Evolutionary conservation across 2,329 filamentous ascomycete genomes (phyloP).

Genomic region (Nectriaceae sp.): DNA sequence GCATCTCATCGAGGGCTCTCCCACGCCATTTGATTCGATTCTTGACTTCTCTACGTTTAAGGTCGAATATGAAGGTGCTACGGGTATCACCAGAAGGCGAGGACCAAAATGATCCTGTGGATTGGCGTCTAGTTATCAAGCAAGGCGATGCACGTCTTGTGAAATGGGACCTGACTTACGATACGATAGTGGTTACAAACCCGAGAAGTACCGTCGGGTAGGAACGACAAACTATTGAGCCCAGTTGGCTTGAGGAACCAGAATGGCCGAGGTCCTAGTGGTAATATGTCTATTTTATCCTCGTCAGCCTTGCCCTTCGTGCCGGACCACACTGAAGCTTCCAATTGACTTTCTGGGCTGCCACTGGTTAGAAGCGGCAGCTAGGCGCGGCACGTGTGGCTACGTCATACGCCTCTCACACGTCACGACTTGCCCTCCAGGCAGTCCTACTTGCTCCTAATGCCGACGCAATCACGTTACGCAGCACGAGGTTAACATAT

Average conservation of each 20-base stretch:
- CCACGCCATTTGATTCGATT: too few relatives aligned
- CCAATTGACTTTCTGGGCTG: constrained; percentile 1
- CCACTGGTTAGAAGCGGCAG: neutral
- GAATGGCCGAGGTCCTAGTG: neutral
- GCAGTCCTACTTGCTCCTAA: neutral
- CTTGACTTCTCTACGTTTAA: too few relatives aligned
- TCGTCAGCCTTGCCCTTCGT: too few relatives aligned
- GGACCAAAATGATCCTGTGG: too few relatives aligned
- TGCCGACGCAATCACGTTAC: constrained; percentile 16
- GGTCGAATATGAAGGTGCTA: too few relatives aligned
- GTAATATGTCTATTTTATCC: too few relatives aligned
- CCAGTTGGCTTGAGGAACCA: neutral
- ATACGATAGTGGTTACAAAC: too few relatives aligned
- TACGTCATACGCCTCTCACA: constrained; percentile 22
- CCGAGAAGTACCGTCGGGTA: neutral
- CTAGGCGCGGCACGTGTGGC: neutral
- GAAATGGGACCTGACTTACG: neutral
- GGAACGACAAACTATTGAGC: neutral
- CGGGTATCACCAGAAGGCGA: too few relatives aligned
- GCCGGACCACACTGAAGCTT: neutral
- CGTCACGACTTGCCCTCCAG: constrained; percentile 12
- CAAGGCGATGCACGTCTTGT: too few relatives aligned
- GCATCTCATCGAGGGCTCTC: too few relatives aligned
- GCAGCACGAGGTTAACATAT: constrained; percentile 12
- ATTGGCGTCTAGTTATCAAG: too few relatives aligned